Conservation (phyloP, 371 early-diverging fungal genomes). For the Lichtheimia ornata region DNA sequence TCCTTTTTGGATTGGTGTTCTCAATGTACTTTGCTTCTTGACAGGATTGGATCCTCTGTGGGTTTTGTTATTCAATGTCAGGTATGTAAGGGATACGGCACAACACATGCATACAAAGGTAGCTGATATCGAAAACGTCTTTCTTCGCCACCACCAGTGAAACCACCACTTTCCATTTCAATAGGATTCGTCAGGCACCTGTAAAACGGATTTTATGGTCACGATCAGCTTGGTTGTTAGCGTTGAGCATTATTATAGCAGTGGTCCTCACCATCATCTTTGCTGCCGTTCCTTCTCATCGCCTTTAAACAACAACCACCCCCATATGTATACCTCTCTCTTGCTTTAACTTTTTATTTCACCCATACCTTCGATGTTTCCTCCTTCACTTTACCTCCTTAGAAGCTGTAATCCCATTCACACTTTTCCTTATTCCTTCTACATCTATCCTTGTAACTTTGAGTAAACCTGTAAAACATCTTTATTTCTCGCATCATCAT, state of each 20-base stretch:
- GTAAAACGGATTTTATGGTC: slow-evolving; percentile 41
- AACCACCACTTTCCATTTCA: slow-evolving; percentile 49
- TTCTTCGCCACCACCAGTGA: slow-evolving; percentile 25
- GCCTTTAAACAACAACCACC: slow-evolving; percentile 19
- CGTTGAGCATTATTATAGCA: slow-evolving; percentile 26
- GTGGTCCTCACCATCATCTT: slow-evolving; percentile 42
- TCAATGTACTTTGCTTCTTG: slow-evolving; percentile 36
- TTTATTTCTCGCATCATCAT: too few species aligned
- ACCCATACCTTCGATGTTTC: neutral
- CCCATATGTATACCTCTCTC: neutral
- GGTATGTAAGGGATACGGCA: slow-evolving; percentile 20
- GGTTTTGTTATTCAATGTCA: slow-evolving; percentile 46
- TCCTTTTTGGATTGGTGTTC: slow-evolving; percentile 50
- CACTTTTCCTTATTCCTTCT: neutral
- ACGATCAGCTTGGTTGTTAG: slow-evolving; percentile 44
- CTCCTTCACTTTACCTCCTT: too few species aligned
- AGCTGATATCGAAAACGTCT: too few species aligned
- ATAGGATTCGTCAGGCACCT: slow-evolving; percentile 42
- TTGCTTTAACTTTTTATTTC: neutral
- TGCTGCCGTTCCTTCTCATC: slow-evolving; percentile 40
- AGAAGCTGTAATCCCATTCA: neutral
- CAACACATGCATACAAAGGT: too few species aligned
- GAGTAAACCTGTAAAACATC: neutral
- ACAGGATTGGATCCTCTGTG: slow-evolving; percentile 53
- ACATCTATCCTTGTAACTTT: neutral